These are phyloP conservation scores for Aspergillus luchuensis DNA, from an alignment of 2,329 filamentous ascomycete species.

Conservation along the genomic window DNA sequence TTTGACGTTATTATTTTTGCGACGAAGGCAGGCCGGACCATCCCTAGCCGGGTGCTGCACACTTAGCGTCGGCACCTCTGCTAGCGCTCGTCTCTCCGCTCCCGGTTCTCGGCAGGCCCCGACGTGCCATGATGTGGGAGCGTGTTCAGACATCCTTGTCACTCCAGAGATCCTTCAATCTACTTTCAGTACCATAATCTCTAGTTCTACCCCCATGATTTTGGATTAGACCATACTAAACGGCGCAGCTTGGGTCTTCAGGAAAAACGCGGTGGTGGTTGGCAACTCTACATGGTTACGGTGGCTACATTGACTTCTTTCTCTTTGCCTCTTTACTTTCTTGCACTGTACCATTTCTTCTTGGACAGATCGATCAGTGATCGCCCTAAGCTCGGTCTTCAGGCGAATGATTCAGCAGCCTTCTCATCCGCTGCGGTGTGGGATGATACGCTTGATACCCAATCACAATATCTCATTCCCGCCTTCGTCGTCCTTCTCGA, in stretches of 20 bases:
- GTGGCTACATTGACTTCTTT: conserved; percentile 19
- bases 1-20: not conserved
- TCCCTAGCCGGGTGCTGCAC: not conserved
- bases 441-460: not conserved
- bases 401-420: not conserved
- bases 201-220: conserved; percentile 29
- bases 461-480: not conserved
- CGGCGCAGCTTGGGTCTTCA: conserved; percentile 31
- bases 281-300: conserved; percentile 27
- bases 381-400: not conserved
- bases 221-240: conserved; percentile 36
- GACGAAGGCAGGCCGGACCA: conserved; percentile 3
- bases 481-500: not conserved
- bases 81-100: conserved; percentile 2
- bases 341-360: conserved; percentile 13
- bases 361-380: conserved; percentile 3
- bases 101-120: conserved; percentile 9
- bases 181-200: conserved; percentile 18
- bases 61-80: not conserved
- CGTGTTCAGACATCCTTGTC: not conserved
- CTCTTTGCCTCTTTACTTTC: conserved; percentile 6
- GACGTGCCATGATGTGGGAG: conserved; percentile 6
- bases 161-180: not conserved
- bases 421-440: not conserved
- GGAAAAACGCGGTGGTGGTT: conserved; percentile 26